phyloP scores from a whole-genome alignment of 306 rosid species.

The Lupinus albus region DNA sequence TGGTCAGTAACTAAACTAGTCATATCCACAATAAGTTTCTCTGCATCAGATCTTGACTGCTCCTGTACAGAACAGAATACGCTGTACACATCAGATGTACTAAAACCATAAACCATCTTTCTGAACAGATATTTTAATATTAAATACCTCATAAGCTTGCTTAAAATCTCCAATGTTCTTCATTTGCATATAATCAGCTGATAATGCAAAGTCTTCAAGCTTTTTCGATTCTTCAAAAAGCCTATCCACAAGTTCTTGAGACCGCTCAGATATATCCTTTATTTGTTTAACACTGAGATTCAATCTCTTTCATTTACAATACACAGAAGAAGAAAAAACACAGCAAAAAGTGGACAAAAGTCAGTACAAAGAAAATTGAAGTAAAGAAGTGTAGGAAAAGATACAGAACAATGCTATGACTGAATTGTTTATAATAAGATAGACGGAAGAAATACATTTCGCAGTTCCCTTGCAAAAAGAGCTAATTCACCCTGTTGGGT shows the following conservation, averaged over 20 bases:
- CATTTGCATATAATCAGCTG: constrained; percentile 57
- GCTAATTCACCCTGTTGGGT: constrained; percentile 72
- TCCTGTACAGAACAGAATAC: constrained; percentile 61
- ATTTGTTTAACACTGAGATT: constrained; percentile 61
- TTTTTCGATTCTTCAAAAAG: constrained; percentile 67
- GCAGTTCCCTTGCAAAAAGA: constrained; percentile 68
- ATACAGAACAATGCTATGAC: background rate
- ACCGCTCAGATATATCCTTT: constrained; percentile 64
- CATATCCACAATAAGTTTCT: constrained; percentile 82
- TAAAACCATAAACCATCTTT: background rate
- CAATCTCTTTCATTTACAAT: constrained; percentile 60
- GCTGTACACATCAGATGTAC: constrained; percentile 37
- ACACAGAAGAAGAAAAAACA: constrained; percentile 31
- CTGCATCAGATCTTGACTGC: constrained; percentile 78
- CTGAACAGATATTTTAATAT: background rate
- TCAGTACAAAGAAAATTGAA: constrained; percentile 7
- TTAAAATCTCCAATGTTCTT: constrained; percentile 75
- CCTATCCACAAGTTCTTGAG: constrained; percentile 69
- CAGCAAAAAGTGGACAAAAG: constrained; percentile 5
- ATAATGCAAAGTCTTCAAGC: constrained; percentile 60
- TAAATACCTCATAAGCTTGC: constrained; percentile 74
- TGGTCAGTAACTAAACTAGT: constrained; percentile 70
- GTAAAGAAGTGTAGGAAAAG: background rate
- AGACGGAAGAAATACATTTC: constrained; percentile 52
- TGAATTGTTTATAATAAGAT: background rate